Evolutionary conservation across 2,329 filamentous ascomycete species (phyloP).

Genomic region (Aspergillus uvarum): DNA sequence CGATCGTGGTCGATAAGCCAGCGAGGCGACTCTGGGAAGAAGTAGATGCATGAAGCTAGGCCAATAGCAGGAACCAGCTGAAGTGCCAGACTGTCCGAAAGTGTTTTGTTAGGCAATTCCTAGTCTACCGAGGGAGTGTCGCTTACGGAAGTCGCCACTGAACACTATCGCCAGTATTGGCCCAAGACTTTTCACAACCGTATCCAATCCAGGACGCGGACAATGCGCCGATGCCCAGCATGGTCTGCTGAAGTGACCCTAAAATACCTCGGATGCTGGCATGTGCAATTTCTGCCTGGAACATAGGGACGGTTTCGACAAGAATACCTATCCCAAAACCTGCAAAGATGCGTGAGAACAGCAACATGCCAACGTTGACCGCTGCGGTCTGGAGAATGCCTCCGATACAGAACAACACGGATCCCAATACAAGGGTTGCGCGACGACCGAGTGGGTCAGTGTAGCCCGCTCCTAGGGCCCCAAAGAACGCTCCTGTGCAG

Average conservation of each 20-base stretch:
- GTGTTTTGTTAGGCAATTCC: neutral
- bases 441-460: constrained; percentile 9
- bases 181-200: constrained; percentile 7
- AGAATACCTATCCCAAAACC: constrained; percentile 9
- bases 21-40: constrained; percentile 9
- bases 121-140: rapidly evolving
- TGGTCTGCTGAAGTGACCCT: constrained; percentile 2
- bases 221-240: constrained; percentile 3
- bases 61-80: constrained; percentile 10
- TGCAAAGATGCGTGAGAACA: constrained; percentile 7
- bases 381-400: neutral
- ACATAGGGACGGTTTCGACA: constrained; percentile 5
- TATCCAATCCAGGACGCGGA: constrained; percentile 12
- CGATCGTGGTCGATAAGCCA: constrained; percentile 12
- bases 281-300: constrained; percentile 11
- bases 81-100: neutral
- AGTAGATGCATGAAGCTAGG: constrained; percentile 10
- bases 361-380: constrained; percentile 6
- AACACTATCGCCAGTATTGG: constrained; percentile 2
- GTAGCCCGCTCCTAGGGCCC: constrained; percentile 3
- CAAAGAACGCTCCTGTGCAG: constrained; percentile 4
- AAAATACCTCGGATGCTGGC: constrained; percentile 5
- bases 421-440: neutral
- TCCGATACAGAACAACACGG: constrained; percentile 8
- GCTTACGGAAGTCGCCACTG: constrained; percentile 9